Conservation (phyloP, 2,329 filamentous ascomycete species). For the Sporothrix pseudoabietina region DNA sequence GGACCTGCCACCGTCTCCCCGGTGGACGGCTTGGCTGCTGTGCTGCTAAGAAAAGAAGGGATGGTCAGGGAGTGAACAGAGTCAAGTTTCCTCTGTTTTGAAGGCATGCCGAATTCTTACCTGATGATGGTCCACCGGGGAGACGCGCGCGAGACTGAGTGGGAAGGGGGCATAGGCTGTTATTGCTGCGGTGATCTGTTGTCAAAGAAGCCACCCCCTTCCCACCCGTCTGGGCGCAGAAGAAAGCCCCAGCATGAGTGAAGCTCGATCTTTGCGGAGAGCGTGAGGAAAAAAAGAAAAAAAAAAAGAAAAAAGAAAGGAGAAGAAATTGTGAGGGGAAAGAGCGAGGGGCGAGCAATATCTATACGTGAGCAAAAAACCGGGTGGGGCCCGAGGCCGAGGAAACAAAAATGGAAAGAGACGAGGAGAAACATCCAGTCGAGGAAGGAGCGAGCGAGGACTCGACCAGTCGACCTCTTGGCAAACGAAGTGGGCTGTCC, state of each 20-base stretch:
- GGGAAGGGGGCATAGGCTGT: too few relatives aligned
- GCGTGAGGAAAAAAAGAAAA: background rate
- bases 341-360: background rate
- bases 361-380: background rate
- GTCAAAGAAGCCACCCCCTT: background rate
- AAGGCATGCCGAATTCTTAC: background rate
- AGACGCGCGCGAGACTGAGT: background rate
- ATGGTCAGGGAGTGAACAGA: background rate
- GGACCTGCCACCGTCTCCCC: background rate
- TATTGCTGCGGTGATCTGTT: too few relatives aligned
- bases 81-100: background rate
- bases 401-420: background rate
- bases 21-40: background rate
- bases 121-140: background rate
- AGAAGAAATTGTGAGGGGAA: background rate
- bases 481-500: background rate
- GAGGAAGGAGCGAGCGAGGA: constrained; percentile 18
- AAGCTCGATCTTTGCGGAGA: background rate
- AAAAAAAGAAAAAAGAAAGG: background rate
- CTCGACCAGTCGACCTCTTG: background rate
- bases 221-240: background rate
- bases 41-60: background rate
- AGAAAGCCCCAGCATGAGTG: background rate
- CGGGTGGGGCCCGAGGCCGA: background rate
- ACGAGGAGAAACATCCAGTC: background rate